Conservation (phyloP, 2,329 filamentous ascomycete genomes). For the Calcarisporium arbuscula region DNA sequence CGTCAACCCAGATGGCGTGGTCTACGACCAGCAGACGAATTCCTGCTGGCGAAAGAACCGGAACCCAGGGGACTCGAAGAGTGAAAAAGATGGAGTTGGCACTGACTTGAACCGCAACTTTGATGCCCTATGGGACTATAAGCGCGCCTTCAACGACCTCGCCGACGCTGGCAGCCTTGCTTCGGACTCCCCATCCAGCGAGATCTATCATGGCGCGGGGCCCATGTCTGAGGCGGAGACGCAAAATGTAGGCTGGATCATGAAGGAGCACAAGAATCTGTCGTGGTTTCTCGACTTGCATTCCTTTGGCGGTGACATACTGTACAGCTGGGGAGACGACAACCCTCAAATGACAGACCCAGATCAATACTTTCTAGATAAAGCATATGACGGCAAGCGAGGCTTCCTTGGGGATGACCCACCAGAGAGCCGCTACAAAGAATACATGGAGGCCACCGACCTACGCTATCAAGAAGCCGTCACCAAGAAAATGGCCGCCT, state of each 20-base stretch:
- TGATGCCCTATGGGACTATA: slow-evolving; percentile 51
- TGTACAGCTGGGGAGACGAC: slow-evolving; percentile 54
- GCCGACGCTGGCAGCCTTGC: slow-evolving; percentile 30
- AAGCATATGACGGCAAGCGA: slow-evolving; percentile 43
- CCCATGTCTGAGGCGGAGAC: slow-evolving; percentile 52
- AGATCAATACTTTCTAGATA: slow-evolving; percentile 46
- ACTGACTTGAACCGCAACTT: slow-evolving; percentile 53
- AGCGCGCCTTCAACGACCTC: slow-evolving; percentile 31
- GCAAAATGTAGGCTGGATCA: slow-evolving; percentile 44
- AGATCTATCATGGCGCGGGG: slow-evolving; percentile 44
- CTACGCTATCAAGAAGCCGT: slow-evolving; percentile 23
- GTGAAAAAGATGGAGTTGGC: slow-evolving; percentile 29
- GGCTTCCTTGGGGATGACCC: slow-evolving; percentile 35
- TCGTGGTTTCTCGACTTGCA: slow-evolving; percentile 55
- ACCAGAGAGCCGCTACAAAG: slow-evolving; percentile 30
- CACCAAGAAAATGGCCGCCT: slow-evolving; percentile 25
- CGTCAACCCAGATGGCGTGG: slow-evolving; percentile 49
- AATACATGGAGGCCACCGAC: slow-evolving; percentile 37
- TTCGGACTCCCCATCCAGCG: slow-evolving; percentile 31
- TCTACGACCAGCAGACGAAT: slow-evolving; percentile 42
- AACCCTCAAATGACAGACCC: slow-evolving; percentile 39
- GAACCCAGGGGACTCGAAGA: slow-evolving; percentile 32
- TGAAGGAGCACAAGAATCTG: slow-evolving; percentile 42
- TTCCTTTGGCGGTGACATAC: slow-evolving; percentile 42
- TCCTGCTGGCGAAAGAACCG: slow-evolving; percentile 53